Conservation (phyloP, 208 protist genomes). For the Leishmania guyanensis region DNA sequence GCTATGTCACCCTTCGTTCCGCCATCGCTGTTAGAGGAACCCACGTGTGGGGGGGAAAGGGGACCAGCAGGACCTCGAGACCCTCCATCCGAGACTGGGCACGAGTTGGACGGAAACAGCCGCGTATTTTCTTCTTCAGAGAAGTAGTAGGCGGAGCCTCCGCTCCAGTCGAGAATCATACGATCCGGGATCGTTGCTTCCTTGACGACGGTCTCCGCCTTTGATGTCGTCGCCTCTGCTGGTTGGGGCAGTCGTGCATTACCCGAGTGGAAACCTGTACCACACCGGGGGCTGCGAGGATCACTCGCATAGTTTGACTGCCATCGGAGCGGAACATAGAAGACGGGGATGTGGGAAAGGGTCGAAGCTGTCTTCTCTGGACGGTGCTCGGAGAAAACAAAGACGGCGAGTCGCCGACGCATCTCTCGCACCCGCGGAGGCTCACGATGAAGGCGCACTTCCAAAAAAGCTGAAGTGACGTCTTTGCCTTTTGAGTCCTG, state of each 20-base stretch:
- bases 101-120: background rate
- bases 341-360: background rate
- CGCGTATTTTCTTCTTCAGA: conserved; percentile 8
- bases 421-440: background rate
- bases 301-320: background rate
- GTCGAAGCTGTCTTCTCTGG: background rate
- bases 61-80: background rate
- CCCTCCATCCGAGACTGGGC: background rate
- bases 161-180: conserved; percentile 5
- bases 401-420: background rate
- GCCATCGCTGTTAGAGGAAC: background rate
- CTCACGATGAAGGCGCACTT: background rate
- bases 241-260: background rate
- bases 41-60: background rate
- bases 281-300: background rate
- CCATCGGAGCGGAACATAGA: background rate
- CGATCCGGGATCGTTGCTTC: background rate
- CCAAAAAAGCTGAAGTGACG: background rate
- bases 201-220: background rate
- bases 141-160: conserved; percentile 15
- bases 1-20: background rate
- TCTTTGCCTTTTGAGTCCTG: background rate
- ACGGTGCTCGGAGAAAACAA: background rate
- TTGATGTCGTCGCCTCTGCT: background rate
- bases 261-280: too few relatives aligned